Evolutionary conservation across 768 basidiomycete species (phyloP).

Genomic region (Gyrodon lividus): DNA sequence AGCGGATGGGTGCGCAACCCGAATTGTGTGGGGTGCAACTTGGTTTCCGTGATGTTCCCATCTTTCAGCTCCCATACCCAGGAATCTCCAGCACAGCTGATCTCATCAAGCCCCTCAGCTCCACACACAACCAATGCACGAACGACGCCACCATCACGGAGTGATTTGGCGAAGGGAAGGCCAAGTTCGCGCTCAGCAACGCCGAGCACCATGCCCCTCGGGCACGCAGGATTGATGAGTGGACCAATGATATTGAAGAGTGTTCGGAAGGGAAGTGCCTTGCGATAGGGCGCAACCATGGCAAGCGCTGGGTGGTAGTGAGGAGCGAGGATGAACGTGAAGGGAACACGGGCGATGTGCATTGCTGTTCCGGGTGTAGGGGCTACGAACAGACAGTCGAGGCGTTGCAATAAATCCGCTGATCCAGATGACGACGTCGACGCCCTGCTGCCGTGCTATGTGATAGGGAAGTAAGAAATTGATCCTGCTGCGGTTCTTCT

Average conservation of each 20-base stretch:
- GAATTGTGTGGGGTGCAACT: slow-evolving; percentile 71
- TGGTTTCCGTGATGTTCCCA: slow-evolving; percentile 59
- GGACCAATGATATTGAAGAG: slow-evolving; percentile 97
- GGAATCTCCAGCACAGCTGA: slow-evolving; percentile 90
- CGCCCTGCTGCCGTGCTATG: slow-evolving; percentile 84
- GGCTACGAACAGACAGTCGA: slow-evolving; percentile 73
- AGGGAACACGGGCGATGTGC: slow-evolving; percentile 66
- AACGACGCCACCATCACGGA: slow-evolving; percentile 70
- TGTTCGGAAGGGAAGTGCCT: slow-evolving; percentile 87
- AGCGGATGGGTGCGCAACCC: slow-evolving; percentile 75
- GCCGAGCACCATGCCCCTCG: slow-evolving; percentile 88
- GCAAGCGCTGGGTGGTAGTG: slow-evolving; percentile 91
- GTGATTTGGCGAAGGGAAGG: slow-evolving; percentile 71
- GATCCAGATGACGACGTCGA: slow-evolving; percentile 95
- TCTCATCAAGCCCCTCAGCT: slow-evolving; percentile 88
- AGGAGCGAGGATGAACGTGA: slow-evolving; percentile 91
- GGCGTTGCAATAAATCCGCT: slow-evolving; percentile 84
- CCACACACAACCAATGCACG: slow-evolving; percentile 94
- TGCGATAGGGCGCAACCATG: slow-evolving; percentile 78
- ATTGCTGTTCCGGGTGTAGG: slow-evolving; percentile 45
- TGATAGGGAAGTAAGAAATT: neutral
- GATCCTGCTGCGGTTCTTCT: neutral
- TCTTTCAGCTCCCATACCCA: slow-evolving; percentile 79
- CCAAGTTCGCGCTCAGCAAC: slow-evolving; percentile 84
- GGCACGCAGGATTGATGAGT: slow-evolving; percentile 86